Conservation (phyloP, 305 asterid species). For the Petunia hybrid region DNA sequence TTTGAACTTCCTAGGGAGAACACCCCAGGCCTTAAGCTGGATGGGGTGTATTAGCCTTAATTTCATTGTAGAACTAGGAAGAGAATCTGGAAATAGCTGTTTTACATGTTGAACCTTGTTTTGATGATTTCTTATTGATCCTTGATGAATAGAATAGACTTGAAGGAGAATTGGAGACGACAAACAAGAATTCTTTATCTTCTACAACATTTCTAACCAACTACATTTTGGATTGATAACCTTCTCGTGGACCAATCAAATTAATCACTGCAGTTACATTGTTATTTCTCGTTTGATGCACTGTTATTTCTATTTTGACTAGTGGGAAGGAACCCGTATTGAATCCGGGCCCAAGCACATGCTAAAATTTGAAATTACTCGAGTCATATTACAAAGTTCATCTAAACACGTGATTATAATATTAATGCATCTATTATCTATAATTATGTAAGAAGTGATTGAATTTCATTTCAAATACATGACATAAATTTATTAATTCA, state of each 20-base stretch:
- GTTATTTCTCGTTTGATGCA: background rate
- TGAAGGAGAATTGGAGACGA: constrained; percentile 26
- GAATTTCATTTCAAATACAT: too few species aligned
- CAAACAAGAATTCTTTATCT: background rate
- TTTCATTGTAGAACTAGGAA: constrained; percentile 26
- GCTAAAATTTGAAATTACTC: too few species aligned
- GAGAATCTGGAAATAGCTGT: background rate
- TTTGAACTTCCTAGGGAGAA: background rate
- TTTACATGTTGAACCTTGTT: background rate
- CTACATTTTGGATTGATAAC: background rate
- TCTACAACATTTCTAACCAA: background rate
- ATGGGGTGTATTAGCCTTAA: constrained; percentile 12
- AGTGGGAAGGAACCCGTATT: too few species aligned
- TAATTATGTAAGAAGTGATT: too few species aligned
- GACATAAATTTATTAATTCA: too few species aligned
- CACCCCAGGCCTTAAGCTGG: background rate
- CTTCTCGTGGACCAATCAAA: background rate
- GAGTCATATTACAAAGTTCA: too few species aligned
- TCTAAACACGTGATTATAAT: too few species aligned
- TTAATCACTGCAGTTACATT: background rate
- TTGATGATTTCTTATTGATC: constrained; percentile 10
- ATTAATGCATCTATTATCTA: too few species aligned
- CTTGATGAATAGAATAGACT: background rate
- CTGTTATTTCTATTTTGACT: background rate
- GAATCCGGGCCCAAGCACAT: too few species aligned